These are phyloP conservation scores for Brettanomyces anomalus DNA, from an alignment of 805 yeast species.

Conservation along the genomic window DNA sequence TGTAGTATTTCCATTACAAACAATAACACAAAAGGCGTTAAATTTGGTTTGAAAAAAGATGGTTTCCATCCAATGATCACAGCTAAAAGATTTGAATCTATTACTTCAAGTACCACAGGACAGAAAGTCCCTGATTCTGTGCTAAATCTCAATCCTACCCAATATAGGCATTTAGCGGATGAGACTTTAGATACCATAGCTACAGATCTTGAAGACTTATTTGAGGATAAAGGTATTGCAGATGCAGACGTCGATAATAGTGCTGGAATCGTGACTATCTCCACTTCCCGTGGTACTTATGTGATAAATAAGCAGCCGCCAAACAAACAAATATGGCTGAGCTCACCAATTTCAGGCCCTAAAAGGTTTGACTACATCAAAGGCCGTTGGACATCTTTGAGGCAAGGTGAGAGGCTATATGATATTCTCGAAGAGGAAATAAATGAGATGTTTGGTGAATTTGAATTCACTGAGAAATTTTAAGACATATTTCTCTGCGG, in stretches of 20 bases:
- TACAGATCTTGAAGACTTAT: conserved; percentile 57
- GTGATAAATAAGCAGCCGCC: conserved; percentile 97
- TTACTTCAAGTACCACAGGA: conserved; percentile 41
- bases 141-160: conserved; percentile 33
- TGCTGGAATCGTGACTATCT: conserved; percentile 74
- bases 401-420: conserved; percentile 47
- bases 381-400: conserved; percentile 69
- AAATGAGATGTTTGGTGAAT: conserved; percentile 17
- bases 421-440: conserved; percentile 46
- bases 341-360: conserved; percentile 92
- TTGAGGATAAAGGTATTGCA: conserved; percentile 36
- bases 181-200: conserved; percentile 59
- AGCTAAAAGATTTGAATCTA: conserved; percentile 17
- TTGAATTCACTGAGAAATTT: conserved; percentile 11
- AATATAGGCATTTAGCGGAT: conserved; percentile 60
- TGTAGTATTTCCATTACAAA: too few species aligned
- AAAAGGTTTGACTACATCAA: conserved; percentile 69
- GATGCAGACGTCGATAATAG: conserved; percentile 68
- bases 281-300: conserved; percentile 70
- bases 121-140: conserved; percentile 43
- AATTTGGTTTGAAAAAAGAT: too few species aligned
- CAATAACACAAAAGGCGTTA: too few species aligned
- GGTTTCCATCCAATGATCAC: too few species aligned
- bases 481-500: not conserved
- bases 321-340: conserved; percentile 91